Evolutionary conservation across 305 asterid species (phyloP).

Genomic region (Rubia peregrina): DNA sequence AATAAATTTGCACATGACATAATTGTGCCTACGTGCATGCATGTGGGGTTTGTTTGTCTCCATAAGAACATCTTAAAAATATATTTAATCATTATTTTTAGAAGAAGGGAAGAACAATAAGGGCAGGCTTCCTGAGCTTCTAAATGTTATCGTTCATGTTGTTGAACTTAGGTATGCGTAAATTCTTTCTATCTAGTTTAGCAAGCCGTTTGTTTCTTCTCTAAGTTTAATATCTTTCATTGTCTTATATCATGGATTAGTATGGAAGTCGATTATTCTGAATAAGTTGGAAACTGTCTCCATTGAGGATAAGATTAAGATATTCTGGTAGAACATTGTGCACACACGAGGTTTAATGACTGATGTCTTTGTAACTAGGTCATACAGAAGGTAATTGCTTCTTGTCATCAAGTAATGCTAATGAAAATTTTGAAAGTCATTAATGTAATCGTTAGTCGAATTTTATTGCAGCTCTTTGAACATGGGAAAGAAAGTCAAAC

Average conservation of each 20-base stretch:
- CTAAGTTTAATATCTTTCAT: not conserved
- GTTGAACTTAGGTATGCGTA: slow-evolving; percentile 35
- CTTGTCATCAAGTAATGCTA: slow-evolving; percentile 3
- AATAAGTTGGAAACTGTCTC: slow-evolving; percentile 24
- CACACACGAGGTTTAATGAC: slow-evolving; percentile 63
- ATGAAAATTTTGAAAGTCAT: slow-evolving; percentile 7
- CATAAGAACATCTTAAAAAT: too few species aligned
- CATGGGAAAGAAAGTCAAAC: slow-evolving; percentile 70
- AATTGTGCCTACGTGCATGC: too few species aligned
- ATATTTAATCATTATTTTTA: slow-evolving; percentile 13
- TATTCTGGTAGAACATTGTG: slow-evolving; percentile 51
- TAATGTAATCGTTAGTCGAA: slow-evolving; percentile 15
- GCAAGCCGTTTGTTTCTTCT: slow-evolving; percentile 11
- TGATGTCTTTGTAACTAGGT: slow-evolving; percentile 85
- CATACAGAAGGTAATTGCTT: slow-evolving; percentile 59
- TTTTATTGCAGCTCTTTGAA: slow-evolving; percentile 62
- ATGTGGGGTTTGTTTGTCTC: too few species aligned
- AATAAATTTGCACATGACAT: too few species aligned
- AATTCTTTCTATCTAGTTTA: slow-evolving; percentile 11
- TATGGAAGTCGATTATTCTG: too few species aligned
- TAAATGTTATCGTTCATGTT: slow-evolving; percentile 39
- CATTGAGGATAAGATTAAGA: slow-evolving; percentile 58
- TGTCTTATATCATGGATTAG: too few species aligned
- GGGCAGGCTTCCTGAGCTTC: slow-evolving; percentile 50
- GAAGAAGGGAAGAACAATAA: slow-evolving; percentile 63